Percentiles rank a stretch among this genome's conserved stretches.
Evolutionary conservation across 768 basidiomycete genomes (phyloP).

Genomic region (Xerocomellus amylosporus): DNA sequence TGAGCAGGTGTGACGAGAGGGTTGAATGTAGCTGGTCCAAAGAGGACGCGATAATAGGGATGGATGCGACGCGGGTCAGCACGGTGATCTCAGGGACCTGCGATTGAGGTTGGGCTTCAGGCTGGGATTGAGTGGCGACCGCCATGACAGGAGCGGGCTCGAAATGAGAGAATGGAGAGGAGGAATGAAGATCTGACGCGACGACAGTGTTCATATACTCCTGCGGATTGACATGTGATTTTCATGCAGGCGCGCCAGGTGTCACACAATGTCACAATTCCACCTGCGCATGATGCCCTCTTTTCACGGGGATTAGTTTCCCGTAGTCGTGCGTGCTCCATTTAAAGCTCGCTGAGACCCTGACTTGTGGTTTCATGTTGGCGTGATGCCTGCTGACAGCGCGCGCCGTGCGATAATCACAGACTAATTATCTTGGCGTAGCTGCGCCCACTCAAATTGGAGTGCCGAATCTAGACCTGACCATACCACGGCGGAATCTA

Average conservation of each 20-base stretch:
- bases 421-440: background rate
- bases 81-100: constrained; percentile 55
- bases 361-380: background rate
- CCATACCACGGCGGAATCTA: background rate
- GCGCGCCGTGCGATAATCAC: background rate
- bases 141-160: constrained; percentile 32
- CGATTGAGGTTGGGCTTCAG: constrained; percentile 16
- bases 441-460: background rate
- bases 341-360: background rate
- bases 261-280: constrained; percentile 26
- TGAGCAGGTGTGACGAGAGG: constrained; percentile 57
- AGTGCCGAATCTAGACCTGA: background rate
- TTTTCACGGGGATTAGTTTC: constrained; percentile 9
- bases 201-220: constrained; percentile 30
- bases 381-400: background rate
- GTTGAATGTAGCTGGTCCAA: constrained; percentile 58
- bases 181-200: constrained; percentile 9
- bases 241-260: constrained; percentile 7
- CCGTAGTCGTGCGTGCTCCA: background rate
- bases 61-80: constrained; percentile 62
- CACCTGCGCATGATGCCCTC: background rate
- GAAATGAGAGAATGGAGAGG: background rate
- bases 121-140: constrained; percentile 29
- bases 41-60: constrained; percentile 69
- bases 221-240: constrained; percentile 25